Base-by-base conservation (phyloP, 2,329 filamentous ascomycete species). In the Bimuria novae-zelandiae region DNA sequence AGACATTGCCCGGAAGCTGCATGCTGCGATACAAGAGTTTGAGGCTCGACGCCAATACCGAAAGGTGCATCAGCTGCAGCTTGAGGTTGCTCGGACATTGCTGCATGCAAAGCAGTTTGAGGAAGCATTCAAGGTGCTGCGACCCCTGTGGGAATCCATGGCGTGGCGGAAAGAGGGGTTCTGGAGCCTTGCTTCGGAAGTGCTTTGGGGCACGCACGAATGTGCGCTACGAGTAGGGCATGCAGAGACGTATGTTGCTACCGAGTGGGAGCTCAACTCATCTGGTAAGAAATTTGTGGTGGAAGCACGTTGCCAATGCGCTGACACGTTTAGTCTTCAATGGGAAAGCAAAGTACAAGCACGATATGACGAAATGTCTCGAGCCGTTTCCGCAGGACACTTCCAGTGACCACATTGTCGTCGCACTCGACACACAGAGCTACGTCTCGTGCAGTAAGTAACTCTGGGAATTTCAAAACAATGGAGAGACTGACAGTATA, bases 131-230 rank as follows among this genome's bases (percentile, higher is more conserved):
- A 67, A 76, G 21, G 71, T 82, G 2, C 72, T 87, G 17, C 72
- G 73, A 30, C 76, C 81, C 3, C 64, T 85, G 1, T 87, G 84
- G 84, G 65, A 79, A 35, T 75, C 67, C 8, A 79, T 82, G 65
- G 77, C 74, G n/a, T 87, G 84, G 84, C 80, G 85, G 40, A 71
- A 70, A 37, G 79, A 84, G 62, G 77, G 80, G n/a, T 87, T 84
- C 84, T 84, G 80, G 77, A 66, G 72, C 36, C 73, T 85, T 3
- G 81, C 84, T 56, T 76, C 76, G 48, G 78, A 80, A 35, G 78
- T 85, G 35, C 74, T 82, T 39, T 81, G 78, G 75, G 73, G 77
- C 7, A 69, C 86, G 32, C 76, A 83, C 55, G 77, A 83, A 52
- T 84, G 81, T 62, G 82, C 82, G 14, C 51, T 75, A 7, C 72